Conservation (phyloP, 352 stramenopile species). For the Pythium brachiatum region DNA sequence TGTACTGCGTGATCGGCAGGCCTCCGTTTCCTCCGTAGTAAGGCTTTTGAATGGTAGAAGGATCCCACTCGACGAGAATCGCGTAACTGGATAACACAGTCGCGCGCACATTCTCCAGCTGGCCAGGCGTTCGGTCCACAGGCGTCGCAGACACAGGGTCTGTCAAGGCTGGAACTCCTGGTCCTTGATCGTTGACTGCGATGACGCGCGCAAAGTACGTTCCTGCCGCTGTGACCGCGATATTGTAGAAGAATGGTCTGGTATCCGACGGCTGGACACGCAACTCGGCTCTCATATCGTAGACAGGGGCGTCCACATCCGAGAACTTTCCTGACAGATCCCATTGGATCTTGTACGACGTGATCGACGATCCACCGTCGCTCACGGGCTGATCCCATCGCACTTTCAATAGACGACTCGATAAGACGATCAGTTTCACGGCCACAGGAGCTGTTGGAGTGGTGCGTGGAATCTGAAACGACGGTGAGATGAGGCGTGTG, state of each 20-base stretch:
- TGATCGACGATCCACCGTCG: constrained; percentile 73
- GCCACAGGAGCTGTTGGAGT: constrained; percentile 33
- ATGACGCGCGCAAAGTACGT: constrained; percentile 89
- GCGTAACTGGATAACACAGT: constrained; percentile 87
- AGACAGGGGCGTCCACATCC: constrained; percentile 72
- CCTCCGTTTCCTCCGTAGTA: constrained; percentile 92
- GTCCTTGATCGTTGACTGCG: constrained; percentile 90
- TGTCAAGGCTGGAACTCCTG: constrained; percentile 43
- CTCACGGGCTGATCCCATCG: constrained; percentile 58
- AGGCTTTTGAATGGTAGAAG: constrained; percentile 74
- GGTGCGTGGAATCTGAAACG: constrained; percentile 55
- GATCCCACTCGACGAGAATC: constrained; percentile 90
- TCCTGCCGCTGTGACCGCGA: constrained; percentile 57
- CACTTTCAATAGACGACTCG: constrained; percentile 73
- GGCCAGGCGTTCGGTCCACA: constrained; percentile 73
- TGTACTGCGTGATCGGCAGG: constrained; percentile 92
- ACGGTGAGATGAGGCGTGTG: constrained; percentile 41
- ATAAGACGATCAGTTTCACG: constrained; percentile 56
- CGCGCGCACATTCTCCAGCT: constrained; percentile 52
- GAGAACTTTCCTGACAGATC: constrained; percentile 70
- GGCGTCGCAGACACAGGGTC: constrained; percentile 54
- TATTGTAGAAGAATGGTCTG: constrained; percentile 90
- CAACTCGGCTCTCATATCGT: constrained; percentile 52
- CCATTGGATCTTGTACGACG: constrained; percentile 93
- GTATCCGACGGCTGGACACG: constrained; percentile 33